These are phyloP conservation scores for Hordeum pubiflorum DNA, from an alignment of 202 grass and related monocot genomes.

Conservation along the genomic window DNA sequence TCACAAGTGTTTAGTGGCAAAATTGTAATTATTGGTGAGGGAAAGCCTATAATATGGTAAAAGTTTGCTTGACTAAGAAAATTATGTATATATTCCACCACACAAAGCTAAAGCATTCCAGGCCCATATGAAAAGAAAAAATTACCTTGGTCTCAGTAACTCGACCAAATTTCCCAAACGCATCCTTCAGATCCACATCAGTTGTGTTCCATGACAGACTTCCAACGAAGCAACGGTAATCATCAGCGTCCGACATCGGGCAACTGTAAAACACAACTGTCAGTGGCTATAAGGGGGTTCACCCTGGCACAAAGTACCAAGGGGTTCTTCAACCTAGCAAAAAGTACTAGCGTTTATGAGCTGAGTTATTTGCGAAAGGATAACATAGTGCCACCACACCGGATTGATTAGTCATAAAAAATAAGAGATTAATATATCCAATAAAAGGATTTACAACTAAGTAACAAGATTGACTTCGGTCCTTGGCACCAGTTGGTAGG, in stretches of 20 bases:
- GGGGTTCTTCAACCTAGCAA: background rate
- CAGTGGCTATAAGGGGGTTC: background rate
- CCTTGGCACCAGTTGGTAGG: background rate
- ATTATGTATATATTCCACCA: background rate
- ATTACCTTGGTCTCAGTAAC: slow-evolving; percentile 42
- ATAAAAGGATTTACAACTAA: background rate
- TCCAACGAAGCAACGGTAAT: slow-evolving; percentile 50
- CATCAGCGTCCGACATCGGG: slow-evolving; percentile 25
- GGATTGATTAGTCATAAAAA: background rate
- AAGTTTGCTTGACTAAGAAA: background rate
- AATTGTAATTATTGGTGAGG: background rate
- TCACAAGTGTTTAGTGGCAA: background rate
- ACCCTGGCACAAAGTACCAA: too few relatives aligned
- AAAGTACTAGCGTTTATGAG: background rate
- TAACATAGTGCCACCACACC: background rate
- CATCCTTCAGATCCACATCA: slow-evolving; percentile 27
- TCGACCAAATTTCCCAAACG: slow-evolving; percentile 36
- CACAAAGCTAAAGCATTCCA: background rate
- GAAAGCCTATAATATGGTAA: background rate
- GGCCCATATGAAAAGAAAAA: background rate
- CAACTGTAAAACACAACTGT: background rate
- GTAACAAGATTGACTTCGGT: background rate
- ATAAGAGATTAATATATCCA: background rate
- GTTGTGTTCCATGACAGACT: slow-evolving; percentile 48
- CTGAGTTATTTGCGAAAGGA: background rate